A percentile compares a stretch with the other conserved stretches of the same genome.
Evolutionary conservation across 768 basidiomycete species (phyloP).

Genomic region (Pleurotus ostreatus): DNA sequence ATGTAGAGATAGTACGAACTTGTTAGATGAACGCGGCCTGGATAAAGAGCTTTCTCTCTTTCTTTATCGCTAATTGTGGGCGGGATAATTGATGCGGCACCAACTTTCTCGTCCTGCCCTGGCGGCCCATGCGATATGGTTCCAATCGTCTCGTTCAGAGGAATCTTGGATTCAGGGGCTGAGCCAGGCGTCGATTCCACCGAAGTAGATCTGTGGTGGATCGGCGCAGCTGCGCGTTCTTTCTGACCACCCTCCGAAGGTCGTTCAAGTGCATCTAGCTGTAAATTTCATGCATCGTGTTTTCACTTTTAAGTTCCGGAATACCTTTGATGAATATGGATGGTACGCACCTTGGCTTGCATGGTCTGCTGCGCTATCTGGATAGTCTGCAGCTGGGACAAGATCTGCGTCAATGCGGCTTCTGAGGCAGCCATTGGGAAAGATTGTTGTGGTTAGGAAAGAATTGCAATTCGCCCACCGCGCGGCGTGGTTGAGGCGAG

Average conservation of each 20-base stretch:
- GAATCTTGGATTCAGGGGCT: not conserved
- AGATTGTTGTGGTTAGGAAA: slow-evolving; percentile 10
- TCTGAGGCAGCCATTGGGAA: slow-evolving; percentile 42
- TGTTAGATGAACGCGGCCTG: slow-evolving; percentile 77
- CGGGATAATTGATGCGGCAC: too few relatives aligned
- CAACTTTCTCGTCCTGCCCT: not conserved
- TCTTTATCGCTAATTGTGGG: slow-evolving; percentile 44
- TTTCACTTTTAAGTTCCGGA: not conserved
- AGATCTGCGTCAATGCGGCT: slow-evolving; percentile 66
- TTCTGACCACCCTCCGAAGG: not conserved
- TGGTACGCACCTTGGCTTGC: slow-evolving; percentile 62
- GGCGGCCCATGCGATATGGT: not conserved
- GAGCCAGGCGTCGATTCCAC: not conserved
- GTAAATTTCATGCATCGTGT: not conserved
- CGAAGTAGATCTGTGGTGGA: slow-evolving; percentile 5
- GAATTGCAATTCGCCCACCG: slow-evolving; percentile 1
- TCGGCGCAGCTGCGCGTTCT: not conserved
- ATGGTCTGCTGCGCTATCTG: slow-evolving; percentile 74
- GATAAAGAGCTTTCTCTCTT: slow-evolving; percentile 73
- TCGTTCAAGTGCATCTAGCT: slow-evolving; percentile 3
- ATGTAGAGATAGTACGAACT: slow-evolving; percentile 46
- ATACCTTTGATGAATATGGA: slow-evolving; percentile 6
- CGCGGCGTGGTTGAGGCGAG: not conserved
- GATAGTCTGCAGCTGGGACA: slow-evolving; percentile 65
- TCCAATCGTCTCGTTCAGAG: not conserved